phyloP scores from a whole-genome alignment of 495 filamentous ascomycete genomes.

The Neurospora terricola region DNA sequence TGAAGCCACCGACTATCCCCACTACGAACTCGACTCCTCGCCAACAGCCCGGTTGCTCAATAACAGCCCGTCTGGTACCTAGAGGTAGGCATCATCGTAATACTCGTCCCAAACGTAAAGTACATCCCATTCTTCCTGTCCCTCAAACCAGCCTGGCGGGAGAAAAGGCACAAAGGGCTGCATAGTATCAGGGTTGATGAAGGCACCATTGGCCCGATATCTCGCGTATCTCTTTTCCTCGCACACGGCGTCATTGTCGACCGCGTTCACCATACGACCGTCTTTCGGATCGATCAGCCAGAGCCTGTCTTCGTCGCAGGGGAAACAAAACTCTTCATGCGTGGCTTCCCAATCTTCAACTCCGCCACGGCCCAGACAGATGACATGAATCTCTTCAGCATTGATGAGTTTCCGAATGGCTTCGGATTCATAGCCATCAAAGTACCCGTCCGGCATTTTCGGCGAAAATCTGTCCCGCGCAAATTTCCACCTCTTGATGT shows the following conservation, averaged over 20 bases:
- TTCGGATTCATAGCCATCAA: neutral
- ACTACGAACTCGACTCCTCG: too few species aligned
- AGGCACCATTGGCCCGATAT: neutral
- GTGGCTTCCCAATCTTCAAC: neutral
- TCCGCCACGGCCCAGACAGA: neutral
- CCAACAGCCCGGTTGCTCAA: too few species aligned
- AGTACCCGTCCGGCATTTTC: too few species aligned
- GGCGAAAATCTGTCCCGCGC: neutral
- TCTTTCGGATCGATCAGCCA: neutral
- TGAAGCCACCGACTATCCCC: too few species aligned
- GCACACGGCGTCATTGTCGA: neutral
- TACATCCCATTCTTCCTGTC: neutral
- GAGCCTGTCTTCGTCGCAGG: neutral
- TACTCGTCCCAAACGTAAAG: too few species aligned
- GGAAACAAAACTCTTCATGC: neutral
- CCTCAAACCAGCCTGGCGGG: neutral
- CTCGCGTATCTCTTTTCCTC: neutral
- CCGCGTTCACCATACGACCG: neutral
- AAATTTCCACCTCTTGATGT: neutral
- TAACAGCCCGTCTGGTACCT: too few species aligned
- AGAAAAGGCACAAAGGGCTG: neutral
- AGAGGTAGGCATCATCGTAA: too few species aligned
- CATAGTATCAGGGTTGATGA: neutral
- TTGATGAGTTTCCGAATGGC: neutral
- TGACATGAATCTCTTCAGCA: neutral